Evolutionary conservation across 2,329 filamentous ascomycete species (phyloP).

Genomic region (Coleophoma cylindrospora): DNA sequence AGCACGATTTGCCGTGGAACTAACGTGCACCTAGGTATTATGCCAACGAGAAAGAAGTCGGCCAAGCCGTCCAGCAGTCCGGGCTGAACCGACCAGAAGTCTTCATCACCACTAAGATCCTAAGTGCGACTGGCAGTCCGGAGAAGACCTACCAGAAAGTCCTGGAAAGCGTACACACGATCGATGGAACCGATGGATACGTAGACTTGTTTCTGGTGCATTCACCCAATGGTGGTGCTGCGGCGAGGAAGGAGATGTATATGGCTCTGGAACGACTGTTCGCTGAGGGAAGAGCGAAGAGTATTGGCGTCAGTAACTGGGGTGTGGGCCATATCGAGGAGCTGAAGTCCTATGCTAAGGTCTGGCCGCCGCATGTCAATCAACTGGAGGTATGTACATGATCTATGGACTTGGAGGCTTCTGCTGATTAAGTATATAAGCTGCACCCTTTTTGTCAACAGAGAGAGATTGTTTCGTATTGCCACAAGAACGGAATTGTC

Average conservation of each 20-base stretch:
- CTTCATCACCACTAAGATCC: slow-evolving; percentile 69
- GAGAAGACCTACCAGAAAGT: slow-evolving; percentile 56
- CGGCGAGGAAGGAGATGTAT: slow-evolving; percentile 59
- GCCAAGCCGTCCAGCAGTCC: slow-evolving; percentile 54
- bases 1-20: neutral
- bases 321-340: slow-evolving; percentile 64
- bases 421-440: slow-evolving; percentile 45
- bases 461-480: slow-evolving; percentile 45
- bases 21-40: slow-evolving; percentile 49
- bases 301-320: slow-evolving; percentile 71
- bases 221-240: slow-evolving; percentile 49
- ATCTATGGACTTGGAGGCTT: slow-evolving; percentile 24
- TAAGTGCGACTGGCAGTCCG: slow-evolving; percentile 43
- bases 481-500: slow-evolving; percentile 42
- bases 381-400: slow-evolving; percentile 54
- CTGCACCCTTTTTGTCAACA: slow-evolving; percentile 65
- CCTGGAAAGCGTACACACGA: slow-evolving; percentile 57
- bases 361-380: slow-evolving; percentile 68
- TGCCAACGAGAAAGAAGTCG: slow-evolving; percentile 63
- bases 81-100: slow-evolving; percentile 51
- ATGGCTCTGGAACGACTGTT: slow-evolving; percentile 57
- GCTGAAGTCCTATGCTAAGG: slow-evolving; percentile 58
- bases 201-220: slow-evolving; percentile 71
- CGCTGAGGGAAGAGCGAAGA: slow-evolving; percentile 53
- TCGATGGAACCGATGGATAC: slow-evolving; percentile 53